Evolutionary conservation across 495 filamentous ascomycete species (phyloP), one percentile per base, ranked within the genome.

Genomic region (Aspergillus homomorphus): DNA sequence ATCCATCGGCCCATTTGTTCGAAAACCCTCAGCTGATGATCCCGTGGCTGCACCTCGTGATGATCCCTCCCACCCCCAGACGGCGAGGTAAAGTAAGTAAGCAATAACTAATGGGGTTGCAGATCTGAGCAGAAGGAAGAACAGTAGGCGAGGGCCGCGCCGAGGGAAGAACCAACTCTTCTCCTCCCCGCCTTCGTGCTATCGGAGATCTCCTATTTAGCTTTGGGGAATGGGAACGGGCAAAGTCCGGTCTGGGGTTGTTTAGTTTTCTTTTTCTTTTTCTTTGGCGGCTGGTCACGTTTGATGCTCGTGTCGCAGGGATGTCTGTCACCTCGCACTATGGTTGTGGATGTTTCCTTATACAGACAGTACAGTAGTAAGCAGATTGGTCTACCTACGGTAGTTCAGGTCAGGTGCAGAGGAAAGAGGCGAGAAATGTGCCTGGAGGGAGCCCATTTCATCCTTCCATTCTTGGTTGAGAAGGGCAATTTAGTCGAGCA

Each of bases 11-110:
- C 63, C 60, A 62, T 56, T 42, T 22, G 21, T n/a, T 41, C 5
- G 26, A 8, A 42, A 38, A 14, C 14, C 43, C 43, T 57, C 57
- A 54, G 55, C 56, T 62, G 63, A 66, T 62, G 63, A 66, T 61
- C 54, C 50, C 20, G 53, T 55, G 60, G 50, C 56, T 62, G 63
- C 19, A 51, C 59, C 63, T 61, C 63, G 63, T 66, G 63, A 62
- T 61, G 54, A 28, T 44, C 6, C n/a, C n/a, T 6, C 10, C 33
- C 33, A 5, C 15, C 33, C 33, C 33, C 6, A 2, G 12, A 7
- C 15, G 8, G 33, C 33, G 7, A 38, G 33, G 33, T 12, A 2
- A 2, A 12, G 4, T n/a, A n/a, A 38, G 33, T 38, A 7, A 38
- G 33, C 33, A 5, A 12, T 12, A 12, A 9, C 4, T 9, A 28